phyloP scores from a whole-genome alignment of 441 rosid species.

The Theobroma grandiflorum region DNA sequence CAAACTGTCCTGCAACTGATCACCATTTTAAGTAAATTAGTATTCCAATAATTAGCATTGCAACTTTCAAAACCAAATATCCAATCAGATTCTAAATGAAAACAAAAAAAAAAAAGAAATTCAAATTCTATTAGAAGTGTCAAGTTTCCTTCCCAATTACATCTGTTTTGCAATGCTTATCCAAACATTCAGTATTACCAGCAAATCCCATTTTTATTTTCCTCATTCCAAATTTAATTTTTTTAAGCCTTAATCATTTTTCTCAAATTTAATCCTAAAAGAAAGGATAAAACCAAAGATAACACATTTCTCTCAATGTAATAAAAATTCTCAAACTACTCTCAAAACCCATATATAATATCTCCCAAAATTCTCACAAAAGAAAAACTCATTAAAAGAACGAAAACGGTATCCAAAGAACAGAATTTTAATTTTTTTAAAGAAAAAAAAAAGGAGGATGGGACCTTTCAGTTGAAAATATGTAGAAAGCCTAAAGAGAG shows the following conservation, averaged over 20 bases:
- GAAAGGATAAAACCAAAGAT: background rate
- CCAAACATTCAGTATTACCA: conserved; percentile 4
- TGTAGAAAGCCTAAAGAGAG: background rate
- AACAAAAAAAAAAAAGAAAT: too few species aligned
- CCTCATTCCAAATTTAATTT: conserved; percentile 18
- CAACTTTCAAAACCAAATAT: background rate
- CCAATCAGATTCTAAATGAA: background rate
- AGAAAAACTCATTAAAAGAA: too few species aligned
- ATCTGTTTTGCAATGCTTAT: background rate
- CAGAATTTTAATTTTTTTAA: background rate
- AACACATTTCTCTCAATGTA: conserved; percentile 11
- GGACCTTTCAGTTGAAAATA: background rate
- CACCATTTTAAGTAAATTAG: conserved; percentile 33
- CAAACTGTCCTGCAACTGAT: conserved; percentile 63
- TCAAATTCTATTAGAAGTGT: background rate
- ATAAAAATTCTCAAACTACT: background rate
- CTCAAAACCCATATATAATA: background rate
- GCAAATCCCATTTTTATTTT: conserved; percentile 23
- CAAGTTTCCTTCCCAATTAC: background rate
- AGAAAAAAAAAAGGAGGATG: background rate
- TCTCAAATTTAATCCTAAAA: background rate
- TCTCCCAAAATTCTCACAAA: background rate
- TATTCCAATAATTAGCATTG: background rate
- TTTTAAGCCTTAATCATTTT: background rate
- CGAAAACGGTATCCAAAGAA: background rate